phyloP scores from a whole-genome alignment of 176 grass and related monocot genomes.

The Avena atlantica region DNA sequence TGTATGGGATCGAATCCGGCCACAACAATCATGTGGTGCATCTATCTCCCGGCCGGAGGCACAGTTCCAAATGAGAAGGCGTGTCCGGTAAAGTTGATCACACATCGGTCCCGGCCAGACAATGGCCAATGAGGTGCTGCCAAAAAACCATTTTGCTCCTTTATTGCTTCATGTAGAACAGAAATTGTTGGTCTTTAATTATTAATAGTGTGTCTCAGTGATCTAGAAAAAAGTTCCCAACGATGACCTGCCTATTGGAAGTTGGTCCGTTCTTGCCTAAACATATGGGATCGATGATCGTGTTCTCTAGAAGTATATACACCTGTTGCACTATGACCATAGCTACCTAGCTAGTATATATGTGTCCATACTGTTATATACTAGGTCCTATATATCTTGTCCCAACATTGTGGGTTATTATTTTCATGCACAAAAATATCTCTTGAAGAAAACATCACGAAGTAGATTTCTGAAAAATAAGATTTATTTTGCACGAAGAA shows the following conservation, averaged over 20 bases:
- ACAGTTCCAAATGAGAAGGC: constrained; percentile 33
- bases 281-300: constrained; percentile 9
- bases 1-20: constrained; percentile 29
- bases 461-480: not conserved
- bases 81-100: constrained; percentile 48
- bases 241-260: not conserved
- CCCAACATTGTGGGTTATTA: not conserved
- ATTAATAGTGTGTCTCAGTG: not conserved
- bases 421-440: not conserved
- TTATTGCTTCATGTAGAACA: not conserved
- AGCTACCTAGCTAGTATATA: not conserved
- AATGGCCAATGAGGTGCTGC: constrained; percentile 33
- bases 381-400: not conserved
- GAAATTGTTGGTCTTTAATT: constrained; percentile 15
- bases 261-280: not conserved
- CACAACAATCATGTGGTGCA: constrained; percentile 27
- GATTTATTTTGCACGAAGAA: not conserved
- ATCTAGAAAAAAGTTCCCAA: not conserved
- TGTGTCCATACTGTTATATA: not conserved
- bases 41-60: not conserved
- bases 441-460: too few relatives aligned
- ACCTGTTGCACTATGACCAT: constrained; percentile 34
- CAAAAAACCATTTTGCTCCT: not conserved
- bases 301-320: constrained; percentile 39
- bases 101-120: not conserved